Evolutionary conservation across 2,329 filamentous ascomycete species (phyloP).

Genomic region (Sporothrix curviconia): DNA sequence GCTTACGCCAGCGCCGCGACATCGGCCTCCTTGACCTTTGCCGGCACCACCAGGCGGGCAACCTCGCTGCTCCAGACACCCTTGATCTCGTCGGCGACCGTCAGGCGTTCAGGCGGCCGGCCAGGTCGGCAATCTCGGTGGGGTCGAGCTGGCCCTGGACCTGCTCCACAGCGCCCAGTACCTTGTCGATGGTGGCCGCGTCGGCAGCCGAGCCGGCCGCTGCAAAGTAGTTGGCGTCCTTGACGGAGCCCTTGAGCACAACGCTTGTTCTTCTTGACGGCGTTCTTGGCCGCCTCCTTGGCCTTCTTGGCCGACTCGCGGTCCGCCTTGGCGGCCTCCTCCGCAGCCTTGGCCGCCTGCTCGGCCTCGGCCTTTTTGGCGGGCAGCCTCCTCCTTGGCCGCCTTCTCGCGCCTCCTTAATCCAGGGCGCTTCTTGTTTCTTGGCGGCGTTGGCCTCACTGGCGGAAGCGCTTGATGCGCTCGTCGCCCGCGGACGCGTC

Average conservation of each 20-base stretch:
- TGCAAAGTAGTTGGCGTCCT: constrained; percentile 98
- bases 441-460: constrained; percentile 87
- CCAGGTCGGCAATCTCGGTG: constrained; percentile 81
- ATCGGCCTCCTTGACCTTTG: constrained; percentile 82
- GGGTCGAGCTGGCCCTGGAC: constrained; percentile 83
- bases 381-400: constrained; percentile 74
- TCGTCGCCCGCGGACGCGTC: constrained; percentile 78
- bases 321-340: constrained; percentile 77
- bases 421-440: constrained; percentile 89
- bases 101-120: constrained; percentile 71
- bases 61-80: constrained; percentile 71
- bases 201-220: constrained; percentile 60
- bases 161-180: constrained; percentile 78
- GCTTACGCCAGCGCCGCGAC: constrained; percentile 54
- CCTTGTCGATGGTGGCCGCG: constrained; percentile 71
- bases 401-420: constrained; percentile 88
- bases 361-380: constrained; percentile 80
- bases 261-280: constrained; percentile 99
- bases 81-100: constrained; percentile 80
- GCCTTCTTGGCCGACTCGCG: constrained; percentile 86
- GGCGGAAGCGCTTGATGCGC: constrained; percentile 94
- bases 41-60: constrained; percentile 68
- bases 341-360: constrained; percentile 71
- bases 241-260: constrained; percentile 85
- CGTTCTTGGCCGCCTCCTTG: constrained; percentile 97